Percentiles rank a stretch among this genome's conserved stretches.
phyloP scores from a whole-genome alignment of 305 asterid species.

The Fraxinus dipetala region DNA sequence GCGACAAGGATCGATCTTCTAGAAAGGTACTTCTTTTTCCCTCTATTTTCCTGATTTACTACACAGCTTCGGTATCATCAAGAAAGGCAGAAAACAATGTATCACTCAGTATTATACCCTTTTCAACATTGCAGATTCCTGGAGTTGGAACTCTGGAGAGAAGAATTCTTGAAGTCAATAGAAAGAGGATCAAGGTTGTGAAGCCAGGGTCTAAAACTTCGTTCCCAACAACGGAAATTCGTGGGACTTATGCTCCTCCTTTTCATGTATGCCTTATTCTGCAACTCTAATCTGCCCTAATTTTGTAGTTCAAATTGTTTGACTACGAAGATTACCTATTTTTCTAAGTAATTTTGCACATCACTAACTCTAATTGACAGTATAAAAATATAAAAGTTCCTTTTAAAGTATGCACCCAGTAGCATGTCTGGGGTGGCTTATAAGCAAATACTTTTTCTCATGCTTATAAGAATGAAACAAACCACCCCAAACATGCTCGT shows the following conservation, averaged over 20 bases:
- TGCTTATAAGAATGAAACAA: neutral
- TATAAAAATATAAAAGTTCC: neutral
- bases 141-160: conserved; percentile 83
- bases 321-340: neutral
- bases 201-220: conserved; percentile 97
- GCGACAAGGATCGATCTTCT: conserved; percentile 84
- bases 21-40: conserved; percentile 51
- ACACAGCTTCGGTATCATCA: conserved; percentile 9
- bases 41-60: conserved; percentile 9
- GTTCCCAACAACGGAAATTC: conserved; percentile 84
- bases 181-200: conserved; percentile 82
- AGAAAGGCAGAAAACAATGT: neutral
- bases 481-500: neutral
- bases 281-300: neutral
- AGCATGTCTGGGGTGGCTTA: neutral
- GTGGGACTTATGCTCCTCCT: conserved; percentile 88
- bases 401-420: neutral
- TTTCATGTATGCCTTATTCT: conserved; percentile 68
- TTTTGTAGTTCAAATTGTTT: conserved; percentile 1
- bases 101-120: conserved; percentile 3
- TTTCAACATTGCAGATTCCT: conserved; percentile 51
- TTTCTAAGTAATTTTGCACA: neutral
- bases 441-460: neutral
- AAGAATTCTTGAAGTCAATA: conserved; percentile 83
- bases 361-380: neutral